A percentile compares a stretch with the other conserved stretches of the same genome.
phyloP scores from a whole-genome alignment of 805 yeast species.

The Saturnispora sekii region DNA sequence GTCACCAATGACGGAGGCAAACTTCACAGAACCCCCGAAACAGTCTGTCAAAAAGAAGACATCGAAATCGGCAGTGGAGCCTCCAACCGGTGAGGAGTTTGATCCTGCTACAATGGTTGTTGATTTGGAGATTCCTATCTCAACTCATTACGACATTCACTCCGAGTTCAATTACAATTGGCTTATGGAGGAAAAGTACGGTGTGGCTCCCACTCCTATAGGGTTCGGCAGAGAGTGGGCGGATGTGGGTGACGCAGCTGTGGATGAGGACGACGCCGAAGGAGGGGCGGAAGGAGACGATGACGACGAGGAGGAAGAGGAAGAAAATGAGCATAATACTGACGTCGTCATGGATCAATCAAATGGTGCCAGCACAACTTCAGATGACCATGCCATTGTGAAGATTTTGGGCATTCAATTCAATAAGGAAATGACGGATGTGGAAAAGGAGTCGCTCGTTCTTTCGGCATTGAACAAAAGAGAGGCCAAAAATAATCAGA shows the following conservation, averaged over 20 bases:
- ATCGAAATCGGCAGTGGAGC: no score
- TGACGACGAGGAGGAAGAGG: conserved; percentile 21
- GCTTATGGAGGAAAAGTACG: conserved; percentile 76
- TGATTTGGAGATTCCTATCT: conserved; percentile 25
- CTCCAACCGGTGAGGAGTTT: background rate
- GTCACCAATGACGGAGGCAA: background rate
- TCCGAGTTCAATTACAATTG: conserved; percentile 63
- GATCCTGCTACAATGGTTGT: background rate
- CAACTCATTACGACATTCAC: conserved; percentile 42
- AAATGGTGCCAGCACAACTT: conserved; percentile 4
- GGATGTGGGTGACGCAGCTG: conserved; percentile 15
- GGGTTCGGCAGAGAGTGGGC: conserved; percentile 33
- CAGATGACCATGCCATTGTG: conserved; percentile 26
- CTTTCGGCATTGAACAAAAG: conserved; percentile 25
- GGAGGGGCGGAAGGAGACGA: conserved; percentile 30
- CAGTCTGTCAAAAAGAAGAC: background rate
- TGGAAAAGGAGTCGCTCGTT: conserved; percentile 25
- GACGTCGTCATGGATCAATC: background rate
- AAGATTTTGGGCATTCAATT: conserved; percentile 22
- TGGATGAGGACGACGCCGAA: conserved; percentile 30
- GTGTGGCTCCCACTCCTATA: conserved; percentile 49
- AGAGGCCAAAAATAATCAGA: conserved; percentile 47
- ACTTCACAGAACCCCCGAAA: background rate
- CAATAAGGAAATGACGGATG: conserved; percentile 25
- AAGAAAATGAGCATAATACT: background rate